Conservation (phyloP, 495 filamentous ascomycete genomes). For the Pyronema domesticum region DNA sequence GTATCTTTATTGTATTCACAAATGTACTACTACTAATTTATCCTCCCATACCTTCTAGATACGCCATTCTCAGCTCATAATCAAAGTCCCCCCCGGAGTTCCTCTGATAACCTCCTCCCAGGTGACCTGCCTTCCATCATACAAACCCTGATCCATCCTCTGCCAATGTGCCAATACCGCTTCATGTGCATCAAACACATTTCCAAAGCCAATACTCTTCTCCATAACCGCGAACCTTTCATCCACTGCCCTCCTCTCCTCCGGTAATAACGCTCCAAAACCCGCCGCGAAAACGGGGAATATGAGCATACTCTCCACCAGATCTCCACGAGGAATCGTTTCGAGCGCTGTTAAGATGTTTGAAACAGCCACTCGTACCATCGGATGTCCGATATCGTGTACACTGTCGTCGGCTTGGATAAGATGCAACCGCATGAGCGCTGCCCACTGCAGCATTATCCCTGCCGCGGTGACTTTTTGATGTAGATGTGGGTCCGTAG, state of each 20-base stretch:
- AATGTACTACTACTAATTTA: no score
- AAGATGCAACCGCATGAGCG: constrained; percentile 5
- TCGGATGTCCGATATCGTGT: not conserved
- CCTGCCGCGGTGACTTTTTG: constrained; percentile 2
- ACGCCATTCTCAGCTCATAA: not conserved
- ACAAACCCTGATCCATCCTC: not conserved
- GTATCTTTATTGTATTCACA: no score
- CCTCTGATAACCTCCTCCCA: not conserved
- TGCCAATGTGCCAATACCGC: not conserved
- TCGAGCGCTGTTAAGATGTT: constrained; percentile 3
- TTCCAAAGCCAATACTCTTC: constrained; percentile 7
- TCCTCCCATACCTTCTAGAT: no score
- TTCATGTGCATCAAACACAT: constrained; percentile 6
- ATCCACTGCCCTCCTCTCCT: not conserved
- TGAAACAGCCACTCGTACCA: not conserved
- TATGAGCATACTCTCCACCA: constrained; percentile 7
- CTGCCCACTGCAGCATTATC: constrained; percentile 7
- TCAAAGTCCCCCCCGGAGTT: not conserved
- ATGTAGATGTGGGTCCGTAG: not conserved
- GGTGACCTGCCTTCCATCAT: not conserved
- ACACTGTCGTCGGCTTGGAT: not conserved
- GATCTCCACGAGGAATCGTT: constrained; percentile 2
- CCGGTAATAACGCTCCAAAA: not conserved
- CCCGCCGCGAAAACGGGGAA: constrained; percentile 7
- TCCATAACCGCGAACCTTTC: constrained; percentile 3